Evolutionary conservation across 345 rosid species (phyloP).

Genomic region (Noccaea bulbosa): DNA sequence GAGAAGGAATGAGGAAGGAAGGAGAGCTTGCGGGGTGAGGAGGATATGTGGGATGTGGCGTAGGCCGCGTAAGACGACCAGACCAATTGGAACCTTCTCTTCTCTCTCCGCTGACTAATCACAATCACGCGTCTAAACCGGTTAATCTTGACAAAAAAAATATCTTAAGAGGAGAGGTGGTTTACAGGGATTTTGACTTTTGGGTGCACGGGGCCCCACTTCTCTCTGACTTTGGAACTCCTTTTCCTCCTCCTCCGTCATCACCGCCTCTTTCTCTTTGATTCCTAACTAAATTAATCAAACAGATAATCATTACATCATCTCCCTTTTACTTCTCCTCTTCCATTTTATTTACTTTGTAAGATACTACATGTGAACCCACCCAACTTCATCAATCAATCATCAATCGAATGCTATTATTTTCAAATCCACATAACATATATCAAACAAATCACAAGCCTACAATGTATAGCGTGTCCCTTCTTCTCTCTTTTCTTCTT

Average conservation of each 20-base stretch:
- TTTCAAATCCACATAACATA: too few species aligned
- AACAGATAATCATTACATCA: background rate
- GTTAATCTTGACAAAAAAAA: too few species aligned
- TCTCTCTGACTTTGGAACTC: slow-evolving; percentile 1
- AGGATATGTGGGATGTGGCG: too few species aligned
- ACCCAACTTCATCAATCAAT: slow-evolving; percentile 21
- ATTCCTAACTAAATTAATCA: background rate
- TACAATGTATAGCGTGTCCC: background rate
- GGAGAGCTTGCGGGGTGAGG: too few species aligned
- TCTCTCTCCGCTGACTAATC: too few species aligned
- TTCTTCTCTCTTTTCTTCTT: background rate
- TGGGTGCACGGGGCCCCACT: background rate
- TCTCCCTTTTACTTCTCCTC: slow-evolving; percentile 3
- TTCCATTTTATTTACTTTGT: background rate
- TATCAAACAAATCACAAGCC: background rate
- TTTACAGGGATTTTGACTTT: slow-evolving; percentile 13
- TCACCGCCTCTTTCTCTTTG: background rate
- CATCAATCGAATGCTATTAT: too few species aligned
- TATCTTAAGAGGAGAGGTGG: too few species aligned
- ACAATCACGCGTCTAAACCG: too few species aligned
- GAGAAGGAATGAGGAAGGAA: too few species aligned
- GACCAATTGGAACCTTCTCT: too few species aligned
- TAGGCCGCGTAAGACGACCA: too few species aligned
- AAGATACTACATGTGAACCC: background rate
- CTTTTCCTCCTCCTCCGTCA: background rate